Conservation (phyloP, 352 stramenopile genomes). For the Globisporangium echinulatum region DNA sequence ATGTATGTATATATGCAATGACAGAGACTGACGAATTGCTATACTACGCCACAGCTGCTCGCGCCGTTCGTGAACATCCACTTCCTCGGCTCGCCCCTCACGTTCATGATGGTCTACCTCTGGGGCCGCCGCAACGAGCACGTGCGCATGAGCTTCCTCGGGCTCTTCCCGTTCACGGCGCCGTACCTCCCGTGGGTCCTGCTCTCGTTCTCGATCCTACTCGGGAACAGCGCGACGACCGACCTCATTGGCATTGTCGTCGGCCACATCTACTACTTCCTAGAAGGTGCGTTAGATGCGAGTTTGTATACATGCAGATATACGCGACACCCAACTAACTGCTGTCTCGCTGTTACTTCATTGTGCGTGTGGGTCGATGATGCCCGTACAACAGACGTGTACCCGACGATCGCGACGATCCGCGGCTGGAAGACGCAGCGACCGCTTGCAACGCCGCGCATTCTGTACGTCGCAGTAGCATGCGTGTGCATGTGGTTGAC, state of each 20-base stretch:
- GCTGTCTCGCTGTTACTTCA: no score
- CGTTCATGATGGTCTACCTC: constrained; percentile 99
- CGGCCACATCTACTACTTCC: constrained; percentile 99
- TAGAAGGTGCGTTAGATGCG: constrained; percentile 76
- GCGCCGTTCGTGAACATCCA: constrained; percentile 95
- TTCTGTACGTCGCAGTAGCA: constrained; percentile 64
- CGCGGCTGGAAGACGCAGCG: constrained; percentile 91
- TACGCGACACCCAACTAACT: neutral
- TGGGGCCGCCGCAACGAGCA: constrained; percentile 95
- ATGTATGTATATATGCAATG: no score
- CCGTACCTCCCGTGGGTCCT: constrained; percentile 98
- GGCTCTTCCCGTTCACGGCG: constrained; percentile 97
- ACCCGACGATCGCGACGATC: constrained; percentile 94
- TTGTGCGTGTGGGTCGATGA: neutral
- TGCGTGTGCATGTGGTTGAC: constrained; percentile 5
- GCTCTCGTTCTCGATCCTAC: constrained; percentile 93
- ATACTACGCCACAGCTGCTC: constrained; percentile 49
- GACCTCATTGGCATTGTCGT: constrained; percentile 99
- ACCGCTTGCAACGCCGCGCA: constrained; percentile 87
- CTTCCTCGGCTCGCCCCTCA: constrained; percentile 97
- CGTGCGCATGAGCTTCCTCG: constrained; percentile 97
- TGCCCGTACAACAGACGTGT: constrained; percentile 83
- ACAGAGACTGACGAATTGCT: neutral
- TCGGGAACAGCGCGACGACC: constrained; percentile 94
- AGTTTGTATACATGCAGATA: neutral